Percentiles rank a stretch among this genome's conserved stretches.
Evolutionary conservation across 1,284 basidiomycete species (phyloP).

Genomic region (Boletus putidus): DNA sequence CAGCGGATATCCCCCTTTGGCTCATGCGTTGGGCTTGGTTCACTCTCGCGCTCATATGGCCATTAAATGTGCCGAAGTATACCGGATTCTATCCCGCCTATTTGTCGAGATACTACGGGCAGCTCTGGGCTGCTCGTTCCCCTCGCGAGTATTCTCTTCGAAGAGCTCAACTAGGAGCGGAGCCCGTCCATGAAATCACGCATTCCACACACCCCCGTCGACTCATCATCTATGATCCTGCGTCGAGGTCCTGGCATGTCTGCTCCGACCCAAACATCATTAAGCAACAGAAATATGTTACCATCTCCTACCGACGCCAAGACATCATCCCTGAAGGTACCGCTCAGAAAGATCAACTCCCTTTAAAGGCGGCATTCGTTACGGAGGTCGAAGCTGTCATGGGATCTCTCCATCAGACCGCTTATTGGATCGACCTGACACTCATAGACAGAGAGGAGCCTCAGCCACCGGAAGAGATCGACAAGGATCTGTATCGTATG

Average conservation of each 20-base stretch:
- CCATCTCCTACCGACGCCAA: slow-evolving; percentile 29
- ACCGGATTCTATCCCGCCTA: slow-evolving; percentile 22
- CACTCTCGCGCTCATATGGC: slow-evolving; percentile 21
- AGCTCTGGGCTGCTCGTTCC: slow-evolving; percentile 32
- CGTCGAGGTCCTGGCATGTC: slow-evolving; percentile 6
- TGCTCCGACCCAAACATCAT: slow-evolving; percentile 11
- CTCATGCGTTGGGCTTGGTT: slow-evolving; percentile 25
- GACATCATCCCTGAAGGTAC: not conserved
- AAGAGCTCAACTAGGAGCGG: not conserved
- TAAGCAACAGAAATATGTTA: slow-evolving; percentile 21
- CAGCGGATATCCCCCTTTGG: slow-evolving; percentile 14
- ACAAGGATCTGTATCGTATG: slow-evolving; percentile 33
- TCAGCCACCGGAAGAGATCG: slow-evolving; percentile 4
- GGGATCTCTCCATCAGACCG: slow-evolving; percentile 13
- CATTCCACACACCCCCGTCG: slow-evolving; percentile 23
- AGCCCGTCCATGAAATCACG: slow-evolving; percentile 19
- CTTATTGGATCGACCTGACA: slow-evolving; percentile 34
- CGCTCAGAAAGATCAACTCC: not conserved
- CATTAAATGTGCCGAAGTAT: slow-evolving; percentile 9
- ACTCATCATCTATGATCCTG: slow-evolving; percentile 24
- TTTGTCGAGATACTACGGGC: slow-evolving; percentile 22
- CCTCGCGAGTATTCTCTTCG: slow-evolving; percentile 31
- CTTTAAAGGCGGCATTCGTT: slow-evolving; percentile 4
- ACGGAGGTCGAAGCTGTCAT: slow-evolving; percentile 11
- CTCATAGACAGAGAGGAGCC: not conserved